A percentile compares a stretch with the other conserved stretches of the same genome.
phyloP scores from a whole-genome alignment of 371 early-diverging fungal genomes.

The Basidiobolus meristosporus region DNA sequence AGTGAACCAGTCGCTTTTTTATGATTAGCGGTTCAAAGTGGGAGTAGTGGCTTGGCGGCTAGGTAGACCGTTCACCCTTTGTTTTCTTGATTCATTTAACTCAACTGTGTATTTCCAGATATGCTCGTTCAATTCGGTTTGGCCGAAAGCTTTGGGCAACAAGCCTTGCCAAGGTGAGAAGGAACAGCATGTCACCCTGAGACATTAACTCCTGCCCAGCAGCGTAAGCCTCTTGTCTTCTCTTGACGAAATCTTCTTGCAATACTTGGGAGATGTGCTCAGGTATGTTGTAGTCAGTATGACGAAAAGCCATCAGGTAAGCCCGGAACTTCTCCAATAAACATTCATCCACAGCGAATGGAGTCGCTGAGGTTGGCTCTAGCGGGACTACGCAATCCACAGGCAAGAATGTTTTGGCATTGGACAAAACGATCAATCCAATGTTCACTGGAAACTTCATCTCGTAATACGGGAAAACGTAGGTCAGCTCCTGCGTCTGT shows the following conservation, averaged over 20 bases:
- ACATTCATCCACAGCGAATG: slow-evolving; percentile 23
- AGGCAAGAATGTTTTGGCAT: slow-evolving; percentile 29
- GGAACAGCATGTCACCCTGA: too few relatives aligned
- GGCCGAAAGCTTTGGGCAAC: too few relatives aligned
- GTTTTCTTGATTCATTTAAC: too few relatives aligned
- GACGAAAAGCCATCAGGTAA: background rate
- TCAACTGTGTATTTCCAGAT: too few relatives aligned
- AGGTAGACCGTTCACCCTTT: too few relatives aligned
- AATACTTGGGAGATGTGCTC: slow-evolving; percentile 1
- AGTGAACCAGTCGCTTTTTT: too few relatives aligned
- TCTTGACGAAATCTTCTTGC: slow-evolving; percentile 3
- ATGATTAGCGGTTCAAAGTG: too few relatives aligned
- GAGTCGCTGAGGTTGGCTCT: background rate
- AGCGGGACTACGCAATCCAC: slow-evolving; percentile 10
- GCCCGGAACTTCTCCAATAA: slow-evolving; percentile 22
- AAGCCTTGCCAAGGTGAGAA: too few relatives aligned
- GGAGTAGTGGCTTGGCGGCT: too few relatives aligned
- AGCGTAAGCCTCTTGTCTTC: slow-evolving; percentile 2
- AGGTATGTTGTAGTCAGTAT: background rate
- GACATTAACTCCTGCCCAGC: too few relatives aligned
- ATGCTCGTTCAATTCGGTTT: too few relatives aligned
- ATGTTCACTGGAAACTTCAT: slow-evolving; percentile 38
- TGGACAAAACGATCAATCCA: slow-evolving; percentile 22
- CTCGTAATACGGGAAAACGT: slow-evolving; percentile 33
- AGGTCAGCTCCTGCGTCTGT: slow-evolving; percentile 24